phyloP scores from a whole-genome alignment of 2,329 filamentous ascomycete genomes.

The Hypoxylon sp. region DNA sequence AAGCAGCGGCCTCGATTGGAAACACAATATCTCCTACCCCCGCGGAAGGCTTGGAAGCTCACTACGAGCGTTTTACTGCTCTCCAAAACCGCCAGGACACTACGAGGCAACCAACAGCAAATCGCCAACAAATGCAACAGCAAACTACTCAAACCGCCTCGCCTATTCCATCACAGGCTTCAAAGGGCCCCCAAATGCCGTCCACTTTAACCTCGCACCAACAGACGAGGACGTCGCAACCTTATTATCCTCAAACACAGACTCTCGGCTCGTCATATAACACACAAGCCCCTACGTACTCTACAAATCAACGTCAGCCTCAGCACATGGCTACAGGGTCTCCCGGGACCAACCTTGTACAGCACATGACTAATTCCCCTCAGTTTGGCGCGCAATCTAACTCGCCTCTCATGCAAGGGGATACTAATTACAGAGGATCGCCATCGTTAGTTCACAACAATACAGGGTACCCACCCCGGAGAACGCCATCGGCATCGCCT shows the following conservation, averaged over 20 bases:
- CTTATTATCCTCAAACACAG: constrained; percentile 51
- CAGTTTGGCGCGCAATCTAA: constrained; percentile 53
- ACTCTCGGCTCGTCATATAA: constrained; percentile 48
- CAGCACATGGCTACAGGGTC: constrained; percentile 50
- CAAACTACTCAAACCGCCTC: constrained; percentile 48
- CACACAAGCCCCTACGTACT: constrained; percentile 49
- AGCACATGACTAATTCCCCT: constrained; percentile 53
- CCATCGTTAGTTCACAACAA: constrained; percentile 51
- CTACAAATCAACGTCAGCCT: constrained; percentile 49
- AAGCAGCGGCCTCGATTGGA: constrained; percentile 43
- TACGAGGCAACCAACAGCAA: constrained; percentile 42
- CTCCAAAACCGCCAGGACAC: constrained; percentile 48
- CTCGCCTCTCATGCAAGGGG: constrained; percentile 52
- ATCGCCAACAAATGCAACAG: constrained; percentile 49
- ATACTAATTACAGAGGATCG: constrained; percentile 51
- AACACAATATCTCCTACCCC: constrained; percentile 43
- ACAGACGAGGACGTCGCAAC: constrained; percentile 46
- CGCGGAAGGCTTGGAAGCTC: constrained; percentile 50
- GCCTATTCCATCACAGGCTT: constrained; percentile 48
- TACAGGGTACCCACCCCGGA: constrained; percentile 48
- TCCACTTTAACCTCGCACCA: constrained; percentile 49
- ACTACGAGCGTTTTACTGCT: constrained; percentile 50
- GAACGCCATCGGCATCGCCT: constrained; percentile 51
- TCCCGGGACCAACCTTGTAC: constrained; percentile 50
- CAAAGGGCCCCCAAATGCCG: constrained; percentile 50